Evolutionary conservation across 441 rosid species (phyloP).

Genomic region (Arabidopsis hybrid): DNA sequence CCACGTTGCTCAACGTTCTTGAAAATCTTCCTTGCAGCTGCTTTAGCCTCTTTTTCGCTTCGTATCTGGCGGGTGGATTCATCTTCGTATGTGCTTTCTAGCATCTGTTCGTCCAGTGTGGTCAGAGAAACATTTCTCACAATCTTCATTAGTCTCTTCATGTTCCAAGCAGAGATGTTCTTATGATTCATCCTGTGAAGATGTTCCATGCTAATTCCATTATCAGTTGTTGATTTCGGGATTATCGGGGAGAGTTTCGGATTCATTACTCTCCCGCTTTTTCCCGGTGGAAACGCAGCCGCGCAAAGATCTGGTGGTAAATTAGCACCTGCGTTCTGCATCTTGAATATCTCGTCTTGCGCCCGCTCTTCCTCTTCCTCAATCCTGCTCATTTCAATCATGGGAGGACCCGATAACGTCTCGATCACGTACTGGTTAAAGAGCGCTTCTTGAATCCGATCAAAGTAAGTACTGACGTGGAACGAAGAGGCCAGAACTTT

Average conservation of each 20-base stretch:
- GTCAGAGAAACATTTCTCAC: constrained; percentile 55
- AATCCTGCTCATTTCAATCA: constrained; percentile 51
- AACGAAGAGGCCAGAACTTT: constrained; percentile 71
- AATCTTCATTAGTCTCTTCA: constrained; percentile 65
- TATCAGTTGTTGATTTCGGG: constrained; percentile 44
- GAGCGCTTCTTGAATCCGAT: constrained; percentile 64
- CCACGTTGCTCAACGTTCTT: constrained; percentile 66
- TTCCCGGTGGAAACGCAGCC: constrained; percentile 51
- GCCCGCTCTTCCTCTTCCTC: constrained; percentile 68
- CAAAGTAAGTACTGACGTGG: constrained; percentile 70
- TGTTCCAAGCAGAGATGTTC: constrained; percentile 70
- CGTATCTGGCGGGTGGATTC: constrained; percentile 63
- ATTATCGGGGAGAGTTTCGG: constrained; percentile 44
- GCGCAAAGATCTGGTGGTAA: constrained; percentile 63
- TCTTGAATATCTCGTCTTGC: constrained; percentile 52
- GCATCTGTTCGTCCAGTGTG: constrained; percentile 69
- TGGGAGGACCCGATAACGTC: constrained; percentile 64
- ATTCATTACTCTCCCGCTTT: constrained; percentile 50
- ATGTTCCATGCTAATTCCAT: constrained; percentile 61
- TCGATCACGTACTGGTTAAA: constrained; percentile 69
- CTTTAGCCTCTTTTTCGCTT: constrained; percentile 83
- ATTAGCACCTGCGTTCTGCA: constrained; percentile 68
- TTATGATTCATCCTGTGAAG: constrained; percentile 57
- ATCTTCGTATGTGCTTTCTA: constrained; percentile 51
- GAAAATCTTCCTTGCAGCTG: constrained; percentile 84